Percentiles rank a stretch among this genome's conserved stretches.
These are phyloP conservation scores for Caryopteris hybrid DNA, from an alignment of 305 asterid genomes.

Conservation along the genomic window DNA sequence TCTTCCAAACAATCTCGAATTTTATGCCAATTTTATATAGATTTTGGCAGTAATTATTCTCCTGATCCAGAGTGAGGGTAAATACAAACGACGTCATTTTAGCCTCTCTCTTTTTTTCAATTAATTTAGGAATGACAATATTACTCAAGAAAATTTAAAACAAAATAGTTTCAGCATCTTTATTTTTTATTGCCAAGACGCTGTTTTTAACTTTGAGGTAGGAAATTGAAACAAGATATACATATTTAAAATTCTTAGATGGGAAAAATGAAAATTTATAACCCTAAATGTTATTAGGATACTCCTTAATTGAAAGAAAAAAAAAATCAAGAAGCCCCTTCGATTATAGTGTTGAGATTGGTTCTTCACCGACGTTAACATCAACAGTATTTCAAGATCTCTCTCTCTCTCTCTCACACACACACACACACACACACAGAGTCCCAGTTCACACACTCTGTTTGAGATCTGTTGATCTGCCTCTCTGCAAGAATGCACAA, in stretches of 20 bases:
- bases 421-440: background rate
- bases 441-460: background rate
- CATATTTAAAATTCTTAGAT: too few relatives aligned
- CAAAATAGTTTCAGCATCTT: too few relatives aligned
- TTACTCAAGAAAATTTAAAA: too few relatives aligned
- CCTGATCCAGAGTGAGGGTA: background rate
- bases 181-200: too few relatives aligned
- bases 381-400: slow-evolving; percentile 1
- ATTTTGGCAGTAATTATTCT: background rate
- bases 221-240: too few relatives aligned
- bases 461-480: slow-evolving; percentile 35
- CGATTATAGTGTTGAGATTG: slow-evolving; percentile 1
- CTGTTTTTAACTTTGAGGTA: too few relatives aligned
- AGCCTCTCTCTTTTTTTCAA: too few relatives aligned
- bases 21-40: too few relatives aligned
- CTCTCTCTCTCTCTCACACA: slow-evolving; percentile 1
- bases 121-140: background rate
- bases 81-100: too few relatives aligned
- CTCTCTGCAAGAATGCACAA: slow-evolving; percentile 17
- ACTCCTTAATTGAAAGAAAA: too few relatives aligned
- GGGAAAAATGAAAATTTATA: too few relatives aligned
- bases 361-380: slow-evolving; percentile 7
- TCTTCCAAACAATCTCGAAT: background rate
- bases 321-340: background rate
- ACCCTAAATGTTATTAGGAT: background rate